Conservation (phyloP, 441 rosid species). For the Manihot esculenta region DNA sequence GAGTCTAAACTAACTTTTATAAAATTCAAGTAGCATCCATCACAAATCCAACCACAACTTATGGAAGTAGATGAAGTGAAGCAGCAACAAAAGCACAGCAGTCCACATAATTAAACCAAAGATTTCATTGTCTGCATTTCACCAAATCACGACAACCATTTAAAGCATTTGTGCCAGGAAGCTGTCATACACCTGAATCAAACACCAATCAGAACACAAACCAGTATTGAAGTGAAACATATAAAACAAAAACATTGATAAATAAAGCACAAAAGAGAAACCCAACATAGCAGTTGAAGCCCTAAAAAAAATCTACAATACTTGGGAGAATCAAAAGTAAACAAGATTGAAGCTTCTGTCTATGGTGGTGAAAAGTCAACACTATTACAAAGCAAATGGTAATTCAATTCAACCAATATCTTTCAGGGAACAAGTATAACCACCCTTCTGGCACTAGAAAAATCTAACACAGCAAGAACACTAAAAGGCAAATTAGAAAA, state of each 20-base stretch:
- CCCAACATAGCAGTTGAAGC: conserved; percentile 4
- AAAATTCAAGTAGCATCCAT: conserved; percentile 25
- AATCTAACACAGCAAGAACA: too few relatives aligned
- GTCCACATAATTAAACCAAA: conserved; percentile 62
- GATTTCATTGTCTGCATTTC: conserved; percentile 79
- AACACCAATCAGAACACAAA: conserved; percentile 70
- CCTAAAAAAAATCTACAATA: background rate
- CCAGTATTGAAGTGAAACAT: conserved; percentile 50
- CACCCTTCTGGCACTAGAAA: too few relatives aligned
- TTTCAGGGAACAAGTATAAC: too few relatives aligned
- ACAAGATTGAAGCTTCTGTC: too few relatives aligned
- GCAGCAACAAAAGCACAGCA: conserved; percentile 70
- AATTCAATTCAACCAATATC: too few relatives aligned
- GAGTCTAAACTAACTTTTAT: conserved; percentile 14
- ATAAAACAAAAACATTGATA: conserved; percentile 25
- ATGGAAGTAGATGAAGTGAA: conserved; percentile 54
- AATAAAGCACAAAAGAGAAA: conserved; percentile 16
- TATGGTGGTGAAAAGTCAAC: too few relatives aligned
- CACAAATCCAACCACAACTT: conserved; percentile 43
- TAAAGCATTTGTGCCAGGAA: conserved; percentile 85
- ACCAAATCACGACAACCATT: conserved; percentile 93
- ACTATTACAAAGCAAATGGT: too few relatives aligned
- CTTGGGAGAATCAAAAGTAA: too few relatives aligned
- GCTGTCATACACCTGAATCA: conserved; percentile 95
- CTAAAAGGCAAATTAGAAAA: too few relatives aligned